Base-by-base conservation (phyloP, 192 early-diverging fungal genomes). In the Podila epicladia region DNA sequence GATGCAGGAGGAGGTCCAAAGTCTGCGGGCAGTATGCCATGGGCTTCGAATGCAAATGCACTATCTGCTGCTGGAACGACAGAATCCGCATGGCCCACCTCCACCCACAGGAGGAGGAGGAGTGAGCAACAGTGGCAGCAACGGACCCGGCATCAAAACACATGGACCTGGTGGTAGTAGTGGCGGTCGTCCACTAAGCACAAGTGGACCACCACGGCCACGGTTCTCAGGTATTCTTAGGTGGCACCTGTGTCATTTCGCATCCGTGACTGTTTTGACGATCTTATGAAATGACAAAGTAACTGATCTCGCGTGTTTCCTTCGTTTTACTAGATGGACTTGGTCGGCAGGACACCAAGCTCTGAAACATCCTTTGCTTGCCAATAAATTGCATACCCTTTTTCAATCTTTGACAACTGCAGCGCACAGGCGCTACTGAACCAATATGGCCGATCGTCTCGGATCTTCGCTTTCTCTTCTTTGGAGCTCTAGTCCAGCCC, bases 41-140 rank as follows among this genome's bases (percentile, higher is more conserved):
- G 88, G 87, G 2, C 60, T 93, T 38, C 87, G 92, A 45, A 87
- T 88, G 85, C 92, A 93, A 65, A 90, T 93, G 78, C 85, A 92
- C 59, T 92, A 88, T 68, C 41, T 89, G 22, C 65, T 92, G 58
- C 84, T 90, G 70, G 86, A 90, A 48, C 73, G 72, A n/a, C 77
- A 80, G 26, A 80, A 80, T 35, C 72, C 74, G 2, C 58, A 68
- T 41, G 71, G 77, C 9, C 68, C 77, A 0, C 65, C 70, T 32
- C 58, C 58, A 32, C 41, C 41, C 15, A 17, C 41, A 45, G 41
- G 41, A 3, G 41, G 41, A 4, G 41, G 41, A 4, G 41, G 59
- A n/a, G 67, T 49, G 24, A 67, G 58, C 33, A 76, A 76, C 5
- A 62, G 61, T 9, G 62, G 62, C 5, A 50, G 13, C 12, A 63